phyloP scores from a whole-genome alignment of 2,329 filamentous ascomycete genomes.

The Coniosporium tulheliwenetii region DNA sequence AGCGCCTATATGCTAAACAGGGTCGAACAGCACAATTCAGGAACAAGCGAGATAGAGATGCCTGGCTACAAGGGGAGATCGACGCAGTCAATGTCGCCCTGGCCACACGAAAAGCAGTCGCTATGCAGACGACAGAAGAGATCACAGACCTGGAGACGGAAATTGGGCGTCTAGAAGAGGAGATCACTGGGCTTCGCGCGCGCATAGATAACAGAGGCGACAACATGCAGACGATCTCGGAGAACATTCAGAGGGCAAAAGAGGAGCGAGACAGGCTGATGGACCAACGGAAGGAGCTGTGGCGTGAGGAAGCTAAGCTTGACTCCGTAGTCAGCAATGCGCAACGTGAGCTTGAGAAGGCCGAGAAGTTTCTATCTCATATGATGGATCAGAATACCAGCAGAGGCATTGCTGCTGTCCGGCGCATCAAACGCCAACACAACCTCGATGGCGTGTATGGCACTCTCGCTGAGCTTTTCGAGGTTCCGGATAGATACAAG shows the following conservation, averaged over 20 bases:
- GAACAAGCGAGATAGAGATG: slow-evolving; percentile 77
- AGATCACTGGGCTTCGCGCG: slow-evolving; percentile 54
- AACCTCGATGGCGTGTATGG: slow-evolving; percentile 81
- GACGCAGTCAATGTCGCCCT: slow-evolving; percentile 63
- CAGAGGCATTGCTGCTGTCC: slow-evolving; percentile 72
- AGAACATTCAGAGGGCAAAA: slow-evolving; percentile 61
- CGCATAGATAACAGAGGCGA: slow-evolving; percentile 67
- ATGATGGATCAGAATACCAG: slow-evolving; percentile 85
- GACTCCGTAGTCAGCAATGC: slow-evolving; percentile 63
- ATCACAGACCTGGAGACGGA: slow-evolving; percentile 54
- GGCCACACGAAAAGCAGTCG: slow-evolving; percentile 67
- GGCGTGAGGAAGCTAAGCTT: slow-evolving; percentile 78
- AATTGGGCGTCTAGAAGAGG: slow-evolving; percentile 56
- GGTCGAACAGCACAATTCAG: slow-evolving; percentile 74
- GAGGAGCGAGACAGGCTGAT: slow-evolving; percentile 64
- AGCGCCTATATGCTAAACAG: slow-evolving; percentile 82
- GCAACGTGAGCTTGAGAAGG: slow-evolving; percentile 58
- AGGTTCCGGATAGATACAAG: slow-evolving; percentile 70
- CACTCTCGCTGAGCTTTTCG: slow-evolving; percentile 81
- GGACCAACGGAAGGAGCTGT: slow-evolving; percentile 76
- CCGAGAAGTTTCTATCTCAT: slow-evolving; percentile 62
- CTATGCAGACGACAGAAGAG: slow-evolving; percentile 72
- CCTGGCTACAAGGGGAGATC: slow-evolving; percentile 67
- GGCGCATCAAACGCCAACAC: slow-evolving; percentile 63
- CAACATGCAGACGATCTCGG: slow-evolving; percentile 54